Base-by-base conservation (phyloP, 495 filamentous ascomycete genomes). In the Cercophora samala region DNA sequence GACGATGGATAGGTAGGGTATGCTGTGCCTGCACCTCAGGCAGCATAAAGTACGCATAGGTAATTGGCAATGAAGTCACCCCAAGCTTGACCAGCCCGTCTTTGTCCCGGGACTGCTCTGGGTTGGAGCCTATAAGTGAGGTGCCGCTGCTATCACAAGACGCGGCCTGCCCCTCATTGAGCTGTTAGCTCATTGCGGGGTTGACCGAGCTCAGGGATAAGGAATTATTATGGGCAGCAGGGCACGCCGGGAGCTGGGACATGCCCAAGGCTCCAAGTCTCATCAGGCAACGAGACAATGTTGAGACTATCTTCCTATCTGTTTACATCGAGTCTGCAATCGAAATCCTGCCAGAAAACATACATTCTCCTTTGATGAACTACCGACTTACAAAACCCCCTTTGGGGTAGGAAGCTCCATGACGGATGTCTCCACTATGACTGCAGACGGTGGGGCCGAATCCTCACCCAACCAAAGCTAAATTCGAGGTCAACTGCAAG, bases 11-110 rank as follows among this genome's bases (percentile, higher is more conserved):
- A 60, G n/a, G n/a, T n/a, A n/a, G n/a, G n/a, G n/a, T 32, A 62
- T 55, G 65, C 65, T 63, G 63, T 59, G 65, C 58, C 64, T 56
- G 11, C 37, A 46, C 37, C 37, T 46, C 64, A 21, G 52, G 66
- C 66, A 46, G n/a, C 17, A 46, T 46, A 46, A 32, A n/a, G n/a
- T n/a, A n/a, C n/a, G n/a, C n/a, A n/a, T n/a, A n/a, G n/a, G n/a
- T n/a, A n/a, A n/a, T 55, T 26, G 37, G 52, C 60, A 66, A 72
- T 72, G 70, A 72, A 70, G 68, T 70, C 70, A 70, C 29, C 70
- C 56, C n/a, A n/a, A 32, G 64, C 60, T 64, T 65, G 62, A 58
- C 64, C 21, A 32, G 24, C 56, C 59, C 26, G 21, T 58, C 52
- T 19, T 60, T 52, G 54, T 32, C 53, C 18, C 37, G 52, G 21